phyloP scores from a whole-genome alignment of 139 green algal species.

The Coelastrella sp. region DNA sequence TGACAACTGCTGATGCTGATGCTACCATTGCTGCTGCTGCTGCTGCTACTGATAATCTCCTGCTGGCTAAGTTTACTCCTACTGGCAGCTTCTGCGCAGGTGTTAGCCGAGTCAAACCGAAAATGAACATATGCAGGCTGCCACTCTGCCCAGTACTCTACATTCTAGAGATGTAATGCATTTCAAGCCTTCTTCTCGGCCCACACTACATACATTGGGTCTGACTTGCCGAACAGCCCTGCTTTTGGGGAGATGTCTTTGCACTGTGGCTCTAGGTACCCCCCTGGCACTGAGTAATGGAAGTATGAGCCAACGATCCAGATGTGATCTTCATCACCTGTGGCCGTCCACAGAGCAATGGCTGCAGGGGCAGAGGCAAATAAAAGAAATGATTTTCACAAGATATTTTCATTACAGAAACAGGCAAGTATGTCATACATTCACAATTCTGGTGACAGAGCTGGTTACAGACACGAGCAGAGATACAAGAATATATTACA shows the following conservation, averaged over 20 bases:
- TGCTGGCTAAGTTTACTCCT: too few species aligned
- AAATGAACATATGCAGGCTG: too few species aligned
- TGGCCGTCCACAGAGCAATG: conserved; percentile 55
- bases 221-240: conserved; percentile 51
- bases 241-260: conserved; percentile 83
- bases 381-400: background rate
- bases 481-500: background rate
- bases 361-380: conserved; percentile 33
- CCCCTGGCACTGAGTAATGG: conserved; percentile 86
- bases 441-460: too few species aligned
- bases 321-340: conserved; percentile 68
- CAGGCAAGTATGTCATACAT: background rate
- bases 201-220: conserved; percentile 69
- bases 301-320: conserved; percentile 94
- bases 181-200: conserved; percentile 43
- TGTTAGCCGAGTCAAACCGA: too few species aligned
- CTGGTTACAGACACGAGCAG: background rate
- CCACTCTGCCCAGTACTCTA: too few species aligned
- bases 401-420: too few species aligned
- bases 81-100: too few species aligned
- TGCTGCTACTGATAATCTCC: too few species aligned
- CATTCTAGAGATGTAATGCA: background rate
- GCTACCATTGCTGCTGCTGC: too few species aligned
- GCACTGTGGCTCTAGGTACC: conserved; percentile 71
- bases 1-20: too few species aligned